Evolutionary conservation across 1,284 basidiomycete genomes (phyloP), one percentile per base, ranked within the genome.

Genomic region (Cryptococcus sp.): DNA sequence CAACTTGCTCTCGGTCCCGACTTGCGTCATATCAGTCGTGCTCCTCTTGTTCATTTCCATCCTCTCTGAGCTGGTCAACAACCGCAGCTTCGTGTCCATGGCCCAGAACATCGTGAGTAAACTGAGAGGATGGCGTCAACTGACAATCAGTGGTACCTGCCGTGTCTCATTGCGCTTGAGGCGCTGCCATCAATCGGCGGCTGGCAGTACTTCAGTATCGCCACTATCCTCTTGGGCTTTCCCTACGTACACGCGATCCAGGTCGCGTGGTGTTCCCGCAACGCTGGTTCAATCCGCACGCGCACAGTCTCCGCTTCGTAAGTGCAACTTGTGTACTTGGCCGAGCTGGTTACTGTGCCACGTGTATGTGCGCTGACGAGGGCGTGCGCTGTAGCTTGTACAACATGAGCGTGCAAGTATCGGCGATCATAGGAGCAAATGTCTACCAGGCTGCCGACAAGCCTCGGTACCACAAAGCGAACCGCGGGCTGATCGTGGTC

Each of bases 1-100:
- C 11, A 88, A 87, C 68, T 74, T 88, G 38, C 79, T 88, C 52
- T 83, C 81, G 4, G 85, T 88, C 51, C 66, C 68, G 0, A 59
- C 60, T 25, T 55, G 57, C 5, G 62, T 62, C 11, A n/a, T 64
- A 39, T 40, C 62, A 31, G 86, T 86, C 0, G 82, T 80, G 3
- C 80, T 78, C 3, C 78, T 82, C 20, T 44, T 61, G 17, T 19
- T 27, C 8, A 58, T 60, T 53, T 57, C 63, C 4, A 54, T 52
- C 19, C 22, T 66, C 3, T 62, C 61, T 8, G 63, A 65, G 49
- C 40, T 61, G 8, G 53, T 63, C 20, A 59, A 70, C 50, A 69
- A 67, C 51, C 60, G 70, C 19, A 57, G 62, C 17, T 67, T 69
- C 47, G 51, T 57, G 4, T 48, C 62, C 25, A 46, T 46, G 10